These are phyloP conservation scores for Nicotiana rustica DNA, from an alignment of 305 asterid genomes.

Conservation along the genomic window DNA sequence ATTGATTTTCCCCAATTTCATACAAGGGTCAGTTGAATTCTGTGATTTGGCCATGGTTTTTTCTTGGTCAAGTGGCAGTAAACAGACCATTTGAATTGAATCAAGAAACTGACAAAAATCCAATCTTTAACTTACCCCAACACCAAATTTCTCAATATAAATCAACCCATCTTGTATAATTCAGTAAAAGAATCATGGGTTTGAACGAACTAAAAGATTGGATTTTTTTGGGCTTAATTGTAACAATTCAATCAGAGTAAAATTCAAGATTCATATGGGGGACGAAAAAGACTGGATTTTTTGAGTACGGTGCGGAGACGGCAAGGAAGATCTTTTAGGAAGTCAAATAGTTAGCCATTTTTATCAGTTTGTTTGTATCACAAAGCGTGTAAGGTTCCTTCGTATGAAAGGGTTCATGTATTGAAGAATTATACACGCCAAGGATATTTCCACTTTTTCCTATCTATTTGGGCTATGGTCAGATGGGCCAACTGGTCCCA, in stretches of 20 bases:
- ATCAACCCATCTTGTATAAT: slow-evolving; percentile 43
- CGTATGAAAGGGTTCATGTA: slow-evolving; percentile 34
- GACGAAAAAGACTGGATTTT: slow-evolving; percentile 34
- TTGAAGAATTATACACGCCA: slow-evolving; percentile 12
- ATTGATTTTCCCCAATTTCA: slow-evolving; percentile 64
- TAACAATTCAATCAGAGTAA: neutral
- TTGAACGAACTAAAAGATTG: slow-evolving; percentile 45
- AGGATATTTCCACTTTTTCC: neutral
- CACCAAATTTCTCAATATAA: slow-evolving; percentile 25
- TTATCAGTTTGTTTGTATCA: slow-evolving; percentile 10
- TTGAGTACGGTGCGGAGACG: slow-evolving; percentile 46
- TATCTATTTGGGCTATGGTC: neutral
- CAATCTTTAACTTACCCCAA: slow-evolving; percentile 46
- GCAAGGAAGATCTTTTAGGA: slow-evolving; percentile 39
- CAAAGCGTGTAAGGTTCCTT: slow-evolving; percentile 13
- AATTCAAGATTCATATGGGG: neutral
- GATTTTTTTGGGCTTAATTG: slow-evolving; percentile 44
- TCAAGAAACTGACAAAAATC: slow-evolving; percentile 45
- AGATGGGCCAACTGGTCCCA: slow-evolving; percentile 22
- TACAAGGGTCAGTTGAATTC: slow-evolving; percentile 57
- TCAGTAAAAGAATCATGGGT: slow-evolving; percentile 39
- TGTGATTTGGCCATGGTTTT: slow-evolving; percentile 68
- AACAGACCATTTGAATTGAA: slow-evolving; percentile 77
- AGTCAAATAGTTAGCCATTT: slow-evolving; percentile 41
- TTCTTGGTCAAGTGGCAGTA: slow-evolving; percentile 65